Conservation (phyloP, 768 basidiomycete genomes). For the Amanita molliuscula region DNA sequence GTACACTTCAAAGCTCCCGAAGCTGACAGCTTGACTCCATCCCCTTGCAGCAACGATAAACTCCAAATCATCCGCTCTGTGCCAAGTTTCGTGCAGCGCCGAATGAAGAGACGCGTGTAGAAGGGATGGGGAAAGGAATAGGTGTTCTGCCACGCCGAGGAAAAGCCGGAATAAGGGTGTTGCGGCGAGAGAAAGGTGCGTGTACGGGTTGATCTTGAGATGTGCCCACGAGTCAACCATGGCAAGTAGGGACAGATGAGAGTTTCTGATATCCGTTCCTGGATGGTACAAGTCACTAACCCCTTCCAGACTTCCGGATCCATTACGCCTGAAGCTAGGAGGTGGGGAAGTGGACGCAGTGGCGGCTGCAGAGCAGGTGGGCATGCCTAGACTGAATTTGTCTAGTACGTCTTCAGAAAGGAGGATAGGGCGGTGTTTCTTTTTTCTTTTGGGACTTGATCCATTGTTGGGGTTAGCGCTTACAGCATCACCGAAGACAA, state of each 20-base stretch:
- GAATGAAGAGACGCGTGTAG: constrained; percentile 66
- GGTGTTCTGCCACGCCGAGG: constrained; percentile 93
- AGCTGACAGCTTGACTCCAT: constrained; percentile 93
- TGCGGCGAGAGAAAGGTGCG: constrained; percentile 85
- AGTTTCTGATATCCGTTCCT: constrained; percentile 36
- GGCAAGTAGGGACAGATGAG: constrained; percentile 86
- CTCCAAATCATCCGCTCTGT: constrained; percentile 85
- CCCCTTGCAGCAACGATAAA: constrained; percentile 90
- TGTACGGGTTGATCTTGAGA: constrained; percentile 79
- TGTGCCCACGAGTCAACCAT: constrained; percentile 99
- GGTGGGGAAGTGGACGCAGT: background rate
- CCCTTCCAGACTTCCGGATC: no score
- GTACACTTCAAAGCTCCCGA: constrained; percentile 89
- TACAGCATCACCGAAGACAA: constrained; percentile 53
- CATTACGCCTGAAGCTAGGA: no score
- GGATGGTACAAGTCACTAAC: constrained; percentile 6
- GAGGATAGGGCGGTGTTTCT: constrained; percentile 52
- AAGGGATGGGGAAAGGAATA: constrained; percentile 64
- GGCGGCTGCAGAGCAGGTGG: background rate
- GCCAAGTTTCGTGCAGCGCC: constrained; percentile 64
- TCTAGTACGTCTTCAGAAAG: constrained; percentile 81
- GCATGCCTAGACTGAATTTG: constrained; percentile 71
- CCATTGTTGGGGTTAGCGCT: constrained; percentile 1
- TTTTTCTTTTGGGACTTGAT: constrained; percentile 8
- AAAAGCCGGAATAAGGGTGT: constrained; percentile 95